Evolutionary conservation across 805 yeast species (phyloP), one percentile per base, ranked within the genome.

Genomic region (Yamadazyma takamatsuzukensis): DNA sequence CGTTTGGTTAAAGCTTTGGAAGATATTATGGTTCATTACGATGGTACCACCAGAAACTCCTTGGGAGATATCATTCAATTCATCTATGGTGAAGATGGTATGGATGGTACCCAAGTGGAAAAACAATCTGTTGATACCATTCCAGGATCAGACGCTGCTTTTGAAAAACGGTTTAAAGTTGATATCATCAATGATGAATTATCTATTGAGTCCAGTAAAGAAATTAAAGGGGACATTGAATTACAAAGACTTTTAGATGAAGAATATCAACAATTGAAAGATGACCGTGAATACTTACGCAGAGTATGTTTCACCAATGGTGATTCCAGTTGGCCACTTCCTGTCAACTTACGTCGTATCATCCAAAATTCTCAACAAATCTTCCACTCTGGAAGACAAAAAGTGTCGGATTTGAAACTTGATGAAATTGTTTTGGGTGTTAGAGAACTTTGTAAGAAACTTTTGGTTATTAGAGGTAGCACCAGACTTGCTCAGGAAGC

Each of bases 1-100:
- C 90, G 97, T 75, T 70, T 90, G 59, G 95, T 90, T 28, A 90
- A 90, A 61, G 97, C 97, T 18, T 68, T 89, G 63, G 97, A 89
- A 57, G 97, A 89, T 67, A 87, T 89, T 45, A 88, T 88, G 94
- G 97, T 89, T 27, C 96, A 90, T 56, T 93, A 93, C 53, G 99
- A 93, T 69, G 96, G 96, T 55, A 90, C 98, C 10, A 89, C 97
- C 0, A 82, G 99, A 70, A 93, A 93, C 62, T 94, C 99, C 4
- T 68, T 93, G 43, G 99, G 99, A 53, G 96, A 90, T 56, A 76
- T 93, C 43, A 84, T 93, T 50, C 97, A 93, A 68, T 93, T 93
- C 63, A 75, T 89, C 40, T 93, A 93, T 54, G 99, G 99, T 72
- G 99, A 93, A 63, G 99, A 93, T 68, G 99, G 99, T 64, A 72